A percentile compares a stretch with the other conserved stretches of the same genome.
Conservation (phyloP, 495 filamentous ascomycete species). For the Lophium mytilinum region DNA sequence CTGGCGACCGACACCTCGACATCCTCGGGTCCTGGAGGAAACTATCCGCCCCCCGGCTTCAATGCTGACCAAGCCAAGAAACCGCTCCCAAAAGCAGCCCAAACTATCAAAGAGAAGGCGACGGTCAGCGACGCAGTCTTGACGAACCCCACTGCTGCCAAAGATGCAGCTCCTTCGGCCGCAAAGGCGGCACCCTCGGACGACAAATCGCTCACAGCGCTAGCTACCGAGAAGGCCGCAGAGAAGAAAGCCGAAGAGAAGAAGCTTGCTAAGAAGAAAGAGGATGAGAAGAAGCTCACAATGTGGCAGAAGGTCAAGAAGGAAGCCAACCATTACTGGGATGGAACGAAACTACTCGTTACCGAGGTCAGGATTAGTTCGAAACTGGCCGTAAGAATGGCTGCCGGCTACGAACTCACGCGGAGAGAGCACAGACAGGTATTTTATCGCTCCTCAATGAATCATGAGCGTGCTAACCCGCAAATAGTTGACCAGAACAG, state of each 20-base stretch:
- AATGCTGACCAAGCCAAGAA: constrained; percentile 86
- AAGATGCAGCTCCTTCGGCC: constrained; percentile 34
- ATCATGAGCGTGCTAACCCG: background rate
- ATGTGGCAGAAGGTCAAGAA: constrained; percentile 87
- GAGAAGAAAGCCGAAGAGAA: constrained; percentile 44
- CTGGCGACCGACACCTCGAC: constrained; percentile 60
- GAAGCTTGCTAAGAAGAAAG: constrained; percentile 53
- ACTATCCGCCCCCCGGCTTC: constrained; percentile 85
- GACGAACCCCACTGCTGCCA: constrained; percentile 12
- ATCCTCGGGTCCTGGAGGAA: constrained; percentile 40
- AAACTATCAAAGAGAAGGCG: constrained; percentile 22
- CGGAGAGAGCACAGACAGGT: constrained; percentile 85
- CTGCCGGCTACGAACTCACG: constrained; percentile 91
- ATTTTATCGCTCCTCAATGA: constrained; percentile 10
- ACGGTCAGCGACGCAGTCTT: constrained; percentile 31
- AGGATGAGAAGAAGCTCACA: constrained; percentile 78
- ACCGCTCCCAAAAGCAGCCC: constrained; percentile 51
- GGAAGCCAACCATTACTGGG: constrained; percentile 92
- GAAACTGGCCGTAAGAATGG: constrained; percentile 91
- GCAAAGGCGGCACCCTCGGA: constrained; percentile 41
- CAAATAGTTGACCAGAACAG: constrained; percentile 70
- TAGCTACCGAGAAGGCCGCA: constrained; percentile 41
- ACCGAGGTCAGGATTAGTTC: constrained; percentile 89
- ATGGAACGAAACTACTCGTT: constrained; percentile 95
- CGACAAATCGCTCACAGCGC: constrained; percentile 38